phyloP scores from a whole-genome alignment of 345 rosid species.

The Turritis glabra region DNA sequence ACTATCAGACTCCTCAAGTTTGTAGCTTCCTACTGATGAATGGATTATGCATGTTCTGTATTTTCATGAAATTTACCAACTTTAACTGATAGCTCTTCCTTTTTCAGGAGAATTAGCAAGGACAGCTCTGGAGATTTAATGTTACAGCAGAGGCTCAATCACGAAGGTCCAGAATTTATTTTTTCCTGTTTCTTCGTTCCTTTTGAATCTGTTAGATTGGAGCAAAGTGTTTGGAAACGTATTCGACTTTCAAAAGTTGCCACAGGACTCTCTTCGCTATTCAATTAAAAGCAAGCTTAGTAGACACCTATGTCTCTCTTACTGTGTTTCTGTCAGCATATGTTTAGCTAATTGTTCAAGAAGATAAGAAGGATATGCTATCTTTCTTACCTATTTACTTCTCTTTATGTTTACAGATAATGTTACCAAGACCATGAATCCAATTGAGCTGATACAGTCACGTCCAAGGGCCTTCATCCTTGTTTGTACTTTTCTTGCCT shows the following conservation, averaged over 20 bases:
- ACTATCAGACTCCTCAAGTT: not conserved
- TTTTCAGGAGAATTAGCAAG: slow-evolving; percentile 58
- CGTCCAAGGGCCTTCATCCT: slow-evolving; percentile 80
- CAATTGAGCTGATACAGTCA: slow-evolving; percentile 45
- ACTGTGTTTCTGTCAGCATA: not conserved
- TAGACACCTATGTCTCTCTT: not conserved
- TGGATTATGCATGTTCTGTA: not conserved
- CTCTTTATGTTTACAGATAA: slow-evolving; percentile 48
- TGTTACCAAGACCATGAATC: slow-evolving; percentile 49
- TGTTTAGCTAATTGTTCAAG: not conserved
- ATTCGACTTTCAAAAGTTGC: not conserved
- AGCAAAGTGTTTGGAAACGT: not conserved
- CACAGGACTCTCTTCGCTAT: not conserved
- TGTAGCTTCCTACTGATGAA: not conserved
- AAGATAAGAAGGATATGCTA: not conserved
- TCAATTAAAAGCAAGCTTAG: not conserved
- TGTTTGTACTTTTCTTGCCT: slow-evolving; percentile 89
- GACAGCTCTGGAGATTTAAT: slow-evolving; percentile 52
- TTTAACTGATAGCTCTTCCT: not conserved
- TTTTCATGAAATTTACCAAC: not conserved
- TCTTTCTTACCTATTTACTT: slow-evolving; percentile 21
- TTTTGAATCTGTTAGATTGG: not conserved
- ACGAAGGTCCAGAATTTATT: slow-evolving; percentile 45
- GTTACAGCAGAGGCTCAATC: slow-evolving; percentile 57
- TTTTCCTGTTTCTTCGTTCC: not conserved